Evolutionary conservation across 805 yeast genomes (phyloP), one percentile per base, ranked within the genome.

Genomic region (Kuraishia cidri): DNA sequence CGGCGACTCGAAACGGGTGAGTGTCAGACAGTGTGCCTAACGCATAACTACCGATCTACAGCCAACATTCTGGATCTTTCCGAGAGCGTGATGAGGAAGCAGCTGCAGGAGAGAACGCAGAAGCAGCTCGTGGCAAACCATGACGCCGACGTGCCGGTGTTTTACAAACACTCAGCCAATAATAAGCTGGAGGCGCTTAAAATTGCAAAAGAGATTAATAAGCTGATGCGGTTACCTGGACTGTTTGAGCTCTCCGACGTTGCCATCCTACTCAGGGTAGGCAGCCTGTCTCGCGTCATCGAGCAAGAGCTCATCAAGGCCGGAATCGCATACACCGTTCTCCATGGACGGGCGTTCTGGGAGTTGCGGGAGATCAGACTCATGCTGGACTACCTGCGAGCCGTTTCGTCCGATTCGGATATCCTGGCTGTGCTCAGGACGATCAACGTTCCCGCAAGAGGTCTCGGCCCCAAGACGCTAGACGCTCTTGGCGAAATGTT

Each of bases 21-120:
- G 4, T 46, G 57, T n/a, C 42, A 45, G 9, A 45, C 60, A 4
- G 57, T 77, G 1, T 53, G 63, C 7, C 60, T 90, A 30, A 64
- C 66, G 16, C 74, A 79, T 40, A 90, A 87, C 50, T 92, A 90
- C 51, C 64, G 97, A 33, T 86, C 97, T 1, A 75, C 95, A 0
- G 60, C 66, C 24, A 69, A 64, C 18, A 80, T 90, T 19, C 55
- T 90, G 8, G 55, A 68, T 18, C 47, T 77, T 5, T 79, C 95
- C 14, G 85, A 80, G 42, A 42, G 53, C 0, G 52, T 85, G 6
- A 84, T 85, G 72, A 58, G 64, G 26, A 78, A 75, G 39, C 87
- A 80, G 43, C 38, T 43, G 44, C 43, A 43, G 10, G 60, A 64
- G 7, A 50, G 87, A 42, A 46, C 47, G 2, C 43, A 52, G 1